Evolutionary conservation across 148 eudicot genomes (phyloP).

Genomic region (Salicornia ramosissima): DNA sequence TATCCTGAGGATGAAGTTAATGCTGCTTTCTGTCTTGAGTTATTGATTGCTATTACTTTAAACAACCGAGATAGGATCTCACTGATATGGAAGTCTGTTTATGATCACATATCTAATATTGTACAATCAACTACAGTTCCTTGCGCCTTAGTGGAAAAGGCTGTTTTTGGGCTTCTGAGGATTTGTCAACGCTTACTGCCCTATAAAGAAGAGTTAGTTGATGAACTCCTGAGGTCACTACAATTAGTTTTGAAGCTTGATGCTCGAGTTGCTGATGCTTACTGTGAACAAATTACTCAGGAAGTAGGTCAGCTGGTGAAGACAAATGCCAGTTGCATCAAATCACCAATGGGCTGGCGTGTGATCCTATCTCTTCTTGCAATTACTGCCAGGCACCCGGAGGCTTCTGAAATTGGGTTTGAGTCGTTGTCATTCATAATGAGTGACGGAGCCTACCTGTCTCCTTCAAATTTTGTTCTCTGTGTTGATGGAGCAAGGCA

Average conservation of each 20-base stretch:
- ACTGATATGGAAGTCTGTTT: conserved; percentile 79
- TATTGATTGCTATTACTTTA: conserved; percentile 78
- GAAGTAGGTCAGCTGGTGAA: conserved; percentile 80
- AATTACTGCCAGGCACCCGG: conserved; percentile 74
- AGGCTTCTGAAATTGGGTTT: conserved; percentile 77
- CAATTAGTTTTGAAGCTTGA: conserved; percentile 82
- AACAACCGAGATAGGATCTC: conserved; percentile 87
- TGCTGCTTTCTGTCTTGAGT: conserved; percentile 79
- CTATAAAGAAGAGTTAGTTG: conserved; percentile 77
- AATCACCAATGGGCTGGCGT: conserved; percentile 77
- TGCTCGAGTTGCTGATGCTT: conserved; percentile 90
- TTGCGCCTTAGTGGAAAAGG: conserved; percentile 67
- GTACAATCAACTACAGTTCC: conserved; percentile 69
- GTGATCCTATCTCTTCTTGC: conserved; percentile 63
- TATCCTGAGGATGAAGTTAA: conserved; percentile 65
- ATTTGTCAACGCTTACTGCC: conserved; percentile 82
- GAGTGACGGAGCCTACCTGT: conserved; percentile 64
- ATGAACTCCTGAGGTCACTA: conserved; percentile 77
- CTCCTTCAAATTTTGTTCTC: conserved; percentile 61
- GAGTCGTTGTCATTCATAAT: conserved; percentile 58
- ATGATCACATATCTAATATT: conserved; percentile 68
- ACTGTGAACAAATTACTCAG: conserved; percentile 90
- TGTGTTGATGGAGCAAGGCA: conserved; percentile 65
- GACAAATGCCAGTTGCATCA: conserved; percentile 71
- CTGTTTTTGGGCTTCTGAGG: conserved; percentile 71